Evolutionary conservation across 2,329 filamentous ascomycete genomes (phyloP).

Genomic region (Fusarium nelsonii): DNA sequence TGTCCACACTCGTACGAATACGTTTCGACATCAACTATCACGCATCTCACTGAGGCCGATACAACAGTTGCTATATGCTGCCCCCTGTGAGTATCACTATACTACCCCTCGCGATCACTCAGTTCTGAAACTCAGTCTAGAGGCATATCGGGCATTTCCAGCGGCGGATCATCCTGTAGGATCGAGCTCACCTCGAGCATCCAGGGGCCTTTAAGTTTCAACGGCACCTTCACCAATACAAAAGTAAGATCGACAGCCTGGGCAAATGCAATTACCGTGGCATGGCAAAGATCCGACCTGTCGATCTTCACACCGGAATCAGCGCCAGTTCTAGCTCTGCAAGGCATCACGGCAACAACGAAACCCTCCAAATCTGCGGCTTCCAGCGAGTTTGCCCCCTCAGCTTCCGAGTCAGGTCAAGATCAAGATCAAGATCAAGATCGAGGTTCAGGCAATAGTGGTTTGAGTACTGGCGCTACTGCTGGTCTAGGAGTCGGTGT

Average conservation of each 20-base stretch:
- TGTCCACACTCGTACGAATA: neutral
- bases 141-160: neutral
- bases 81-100: neutral
- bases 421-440: neutral
- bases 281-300: neutral
- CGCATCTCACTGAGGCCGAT: accelerated
- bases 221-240: too few species aligned
- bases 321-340: neutral
- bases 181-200: too few species aligned
- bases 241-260: neutral
- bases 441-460: neutral
- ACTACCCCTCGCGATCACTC: too few species aligned
- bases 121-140: neutral
- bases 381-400: neutral
- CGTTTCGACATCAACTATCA: neutral
- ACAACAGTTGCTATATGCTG: neutral
- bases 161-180: too few species aligned
- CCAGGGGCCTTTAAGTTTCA: too few species aligned
- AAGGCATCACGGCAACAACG: neutral
- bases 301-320: neutral
- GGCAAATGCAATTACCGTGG: neutral
- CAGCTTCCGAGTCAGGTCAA: too few species aligned
- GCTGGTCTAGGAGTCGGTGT: neutral
- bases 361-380: neutral
- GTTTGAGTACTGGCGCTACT: neutral